Base-by-base conservation (phyloP, 176 grass and related monocot genomes). In the Oryza nivara region DNA sequence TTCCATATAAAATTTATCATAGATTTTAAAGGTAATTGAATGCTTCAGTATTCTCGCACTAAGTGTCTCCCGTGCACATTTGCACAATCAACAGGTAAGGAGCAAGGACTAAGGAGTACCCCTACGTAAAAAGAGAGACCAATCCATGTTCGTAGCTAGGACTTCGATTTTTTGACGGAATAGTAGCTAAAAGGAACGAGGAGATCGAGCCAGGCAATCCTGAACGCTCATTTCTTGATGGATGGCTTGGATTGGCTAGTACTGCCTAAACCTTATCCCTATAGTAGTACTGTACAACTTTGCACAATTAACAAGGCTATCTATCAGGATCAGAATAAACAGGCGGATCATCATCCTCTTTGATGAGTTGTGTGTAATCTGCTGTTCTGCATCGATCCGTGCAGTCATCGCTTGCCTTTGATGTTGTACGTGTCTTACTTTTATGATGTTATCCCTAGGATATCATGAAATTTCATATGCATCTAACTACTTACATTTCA, bases 341-440 rank as follows among this genome's bases (percentile, higher is more conserved):
- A 60, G 56, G 56, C 8, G 56, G 6, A 60, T 19, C 19, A 52
- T 52, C 14, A 7, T 60, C 11, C 56, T 2, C 56, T 60, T 60
- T 60, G 54, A 60, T 60, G 1, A 58, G 52, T 58, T 58, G 16
- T 54, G 38, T 40, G 51, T 54, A 2, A 54, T 20, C 52, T 58
- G 52, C 17, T 20, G 4, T 52, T 58, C 52, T 20, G 16, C 52
- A 79, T 69, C 3, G 56, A 58, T 48, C 74, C 67, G 81, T 88
- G 75, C 81, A 84, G 74, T 85, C 20, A 65, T 77, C 32, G 3
- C 10, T 19, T 48, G 2, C 54, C 51, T 47, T 13, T 51, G 48
- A 5, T 25, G 2, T 0, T 45, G 44, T 45, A 0, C n/a, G 17
- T 48, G 7, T 30, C 36, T 7, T 2, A 3, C 4, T 2, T 76